Evolutionary conservation across 2,329 filamentous ascomycete species (phyloP).

Genomic region (Graphilbum fragrans): DNA sequence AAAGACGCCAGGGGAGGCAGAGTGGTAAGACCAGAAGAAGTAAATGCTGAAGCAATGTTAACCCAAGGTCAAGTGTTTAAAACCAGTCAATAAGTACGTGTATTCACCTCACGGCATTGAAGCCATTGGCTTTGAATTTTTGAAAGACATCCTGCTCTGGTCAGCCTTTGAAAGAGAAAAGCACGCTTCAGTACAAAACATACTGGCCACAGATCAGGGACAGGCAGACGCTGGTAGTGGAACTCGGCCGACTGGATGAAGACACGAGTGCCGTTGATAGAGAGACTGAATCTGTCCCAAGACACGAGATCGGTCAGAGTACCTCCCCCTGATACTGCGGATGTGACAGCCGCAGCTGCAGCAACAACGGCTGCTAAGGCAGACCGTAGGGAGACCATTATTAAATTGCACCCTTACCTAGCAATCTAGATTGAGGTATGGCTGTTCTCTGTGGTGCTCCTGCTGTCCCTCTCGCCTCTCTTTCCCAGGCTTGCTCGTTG

Average conservation of each 20-base stretch:
- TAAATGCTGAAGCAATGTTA: too few species aligned
- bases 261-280: slow-evolving; percentile 33
- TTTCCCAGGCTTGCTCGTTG: too few species aligned
- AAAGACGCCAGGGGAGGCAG: slow-evolving; percentile 60
- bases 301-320: slow-evolving; percentile 29
- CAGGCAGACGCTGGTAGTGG: slow-evolving; percentile 39
- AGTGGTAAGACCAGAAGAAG: slow-evolving; percentile 43
- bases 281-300: slow-evolving; percentile 39
- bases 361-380: slow-evolving; percentile 13
- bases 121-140: slow-evolving; percentile 71
- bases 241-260: slow-evolving; percentile 38
- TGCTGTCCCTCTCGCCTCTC: too few species aligned
- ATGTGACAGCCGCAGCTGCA: slow-evolving; percentile 12
- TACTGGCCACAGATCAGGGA: slow-evolving; percentile 37
- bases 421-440: too few species aligned
- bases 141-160: slow-evolving; percentile 38
- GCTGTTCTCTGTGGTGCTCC: too few species aligned
- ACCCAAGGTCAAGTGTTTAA: too few species aligned
- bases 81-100: neutral
- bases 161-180: slow-evolving; percentile 5
- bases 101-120: slow-evolving; percentile 48
- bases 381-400: neutral
- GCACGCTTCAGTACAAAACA: slow-evolving; percentile 1
- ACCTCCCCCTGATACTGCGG: slow-evolving; percentile 13
- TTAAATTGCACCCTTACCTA: too few species aligned